Evolutionary conservation across 495 filamentous ascomycete genomes (phyloP), one percentile per base, ranked within the genome.

Genomic region (Penicillium malachiteum): DNA sequence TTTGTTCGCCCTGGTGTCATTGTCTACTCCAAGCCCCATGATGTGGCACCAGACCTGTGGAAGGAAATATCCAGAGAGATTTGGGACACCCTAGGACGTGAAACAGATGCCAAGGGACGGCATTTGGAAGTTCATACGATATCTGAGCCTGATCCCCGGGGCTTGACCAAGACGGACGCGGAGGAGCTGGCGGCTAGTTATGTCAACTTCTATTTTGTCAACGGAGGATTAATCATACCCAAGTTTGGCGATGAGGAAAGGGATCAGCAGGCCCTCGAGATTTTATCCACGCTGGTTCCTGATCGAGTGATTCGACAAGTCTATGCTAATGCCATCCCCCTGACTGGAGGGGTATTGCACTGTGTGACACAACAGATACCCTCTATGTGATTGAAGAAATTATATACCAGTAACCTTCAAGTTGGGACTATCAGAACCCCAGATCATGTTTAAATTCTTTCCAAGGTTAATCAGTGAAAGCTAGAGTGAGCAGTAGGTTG

Each of bases 151-250:
- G 52, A 60, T 26, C 54, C 58, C 11, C 48, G 42, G 13, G 52
- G 38, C n/a, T 52, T 70, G 39, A 55, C 54, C 3, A 40, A 48
- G 10, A 49, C 41, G 9, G 52, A 52, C 11, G 50, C 65, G 2
- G 64, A 69, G 34, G 59, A 67, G 18, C 42, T 67, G 10, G 48
- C 59, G 9, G 51, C 60, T 1, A 58, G 54, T 21, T 70, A 70
- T 48, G 60, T 70, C 4, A 70, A 70, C 33, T 64, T 63, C 30
- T 66, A 68, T 50, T 63, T 70, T 50, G 58, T 60, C 3, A 70
- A 70, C 50, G 63, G 60, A 0, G 62, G 67, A 1, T 48, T 70
- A 1, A 55, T 70, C 18, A 59, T 70, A 12, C 65, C 67, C 5
- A 56, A 56, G 14, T 70, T 68, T 37, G 67, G 65, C 7, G 63